These are phyloP conservation scores for Xylaria scruposa DNA, from an alignment of 495 filamentous ascomycete genomes.

Conservation along the genomic window DNA sequence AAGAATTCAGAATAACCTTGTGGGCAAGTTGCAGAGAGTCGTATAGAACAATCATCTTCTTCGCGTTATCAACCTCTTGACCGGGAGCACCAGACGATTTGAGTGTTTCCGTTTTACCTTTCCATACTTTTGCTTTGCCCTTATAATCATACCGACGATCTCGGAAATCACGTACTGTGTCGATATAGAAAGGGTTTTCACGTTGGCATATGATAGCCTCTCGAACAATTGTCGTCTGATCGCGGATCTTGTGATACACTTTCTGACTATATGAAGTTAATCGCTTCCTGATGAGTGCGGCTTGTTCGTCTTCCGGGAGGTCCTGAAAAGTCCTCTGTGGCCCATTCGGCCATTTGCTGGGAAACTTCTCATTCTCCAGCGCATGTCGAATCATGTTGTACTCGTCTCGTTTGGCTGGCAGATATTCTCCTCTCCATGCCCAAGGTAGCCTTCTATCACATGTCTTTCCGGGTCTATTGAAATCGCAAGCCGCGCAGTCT, in stretches of 20 bases:
- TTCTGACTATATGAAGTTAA: conserved; percentile 95
- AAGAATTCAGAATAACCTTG: conserved; percentile 98
- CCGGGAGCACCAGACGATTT: conserved; percentile 79
- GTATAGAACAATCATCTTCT: conserved; percentile 98
- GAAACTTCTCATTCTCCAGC: conserved; percentile 92
- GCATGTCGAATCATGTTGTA: conserved; percentile 98
- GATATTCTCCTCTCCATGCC: conserved; percentile 97
- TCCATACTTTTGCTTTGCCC: conserved; percentile 97
- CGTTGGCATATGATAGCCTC: conserved; percentile 98
- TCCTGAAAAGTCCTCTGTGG: conserved; percentile 81
- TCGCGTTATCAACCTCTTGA: conserved; percentile 86
- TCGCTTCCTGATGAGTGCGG: conserved; percentile 80
- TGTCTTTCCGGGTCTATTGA: conserved; percentile 96
- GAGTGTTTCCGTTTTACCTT: conserved; percentile 87
- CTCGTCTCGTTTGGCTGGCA: conserved; percentile 94
- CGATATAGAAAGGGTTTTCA: conserved; percentile 98
- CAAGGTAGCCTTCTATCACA: conserved; percentile 95
- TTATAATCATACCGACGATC: conserved; percentile 98
- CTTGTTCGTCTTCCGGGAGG: conserved; percentile 82
- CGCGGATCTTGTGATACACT: conserved; percentile 99
- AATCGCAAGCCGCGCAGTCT: conserved; percentile 95
- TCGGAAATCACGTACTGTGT: conserved; percentile 93
- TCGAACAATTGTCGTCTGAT: conserved; percentile 88
- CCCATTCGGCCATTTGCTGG: conserved; percentile 70
- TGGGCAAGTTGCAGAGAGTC: conserved; percentile 97